These are phyloP conservation scores for Bassia scoparia DNA, from an alignment of 148 eudicot species.

Conservation along the genomic window DNA sequence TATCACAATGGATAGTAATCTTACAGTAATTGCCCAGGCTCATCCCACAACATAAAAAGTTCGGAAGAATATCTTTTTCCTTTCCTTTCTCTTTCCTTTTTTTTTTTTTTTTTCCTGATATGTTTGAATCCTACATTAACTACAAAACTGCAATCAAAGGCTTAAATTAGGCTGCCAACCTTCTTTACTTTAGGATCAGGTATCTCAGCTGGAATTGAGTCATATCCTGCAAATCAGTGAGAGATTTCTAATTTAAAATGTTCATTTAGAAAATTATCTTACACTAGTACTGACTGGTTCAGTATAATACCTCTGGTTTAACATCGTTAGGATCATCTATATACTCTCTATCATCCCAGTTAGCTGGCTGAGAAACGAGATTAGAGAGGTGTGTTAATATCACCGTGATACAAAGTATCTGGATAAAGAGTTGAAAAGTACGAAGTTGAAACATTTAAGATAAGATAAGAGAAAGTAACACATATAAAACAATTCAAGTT, in stretches of 20 bases:
- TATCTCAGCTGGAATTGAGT: slow-evolving; percentile 40
- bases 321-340: slow-evolving; percentile 39
- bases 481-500: neutral
- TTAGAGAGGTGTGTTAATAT: neutral
- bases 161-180: slow-evolving; percentile 30
- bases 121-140: neutral
- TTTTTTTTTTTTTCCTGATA: too few relatives aligned
- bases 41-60: neutral
- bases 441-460: too few relatives aligned
- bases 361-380: slow-evolving; percentile 29
- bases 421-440: neutral
- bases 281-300: too few relatives aligned
- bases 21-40: too few relatives aligned
- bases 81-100: too few relatives aligned
- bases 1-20: neutral
- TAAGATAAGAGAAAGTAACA: neutral
- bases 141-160: neutral
- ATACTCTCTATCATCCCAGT: slow-evolving; percentile 47
- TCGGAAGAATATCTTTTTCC: neutral
- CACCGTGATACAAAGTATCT: neutral
- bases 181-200: slow-evolving; percentile 47
- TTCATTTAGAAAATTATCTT: too few relatives aligned
- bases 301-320: slow-evolving; percentile 40
- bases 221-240: slow-evolving; percentile 34
- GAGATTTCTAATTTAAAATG: neutral